Evolutionary conservation across 2,329 filamentous ascomycete species (phyloP), one percentile per base, ranked within the genome.

Genomic region (Hypoxylon sp.): DNA sequence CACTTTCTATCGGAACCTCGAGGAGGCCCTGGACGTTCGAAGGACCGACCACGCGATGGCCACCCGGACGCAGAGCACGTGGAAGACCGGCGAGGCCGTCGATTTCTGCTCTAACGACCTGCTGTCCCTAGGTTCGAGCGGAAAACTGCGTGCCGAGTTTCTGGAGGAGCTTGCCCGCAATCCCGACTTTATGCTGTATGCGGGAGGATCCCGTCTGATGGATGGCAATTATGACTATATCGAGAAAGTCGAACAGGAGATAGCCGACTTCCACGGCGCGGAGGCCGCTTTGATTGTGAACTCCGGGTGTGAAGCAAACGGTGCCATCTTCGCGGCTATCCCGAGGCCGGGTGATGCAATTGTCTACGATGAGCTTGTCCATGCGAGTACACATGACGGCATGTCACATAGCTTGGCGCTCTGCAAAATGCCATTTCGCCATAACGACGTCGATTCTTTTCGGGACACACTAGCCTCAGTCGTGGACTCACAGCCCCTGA

Each of bases 41-140:
- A 67, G 76, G 1, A 58, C 58, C 1, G 62, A 71, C 0, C 64
- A 71, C 59, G 66, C 54, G 6, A 67, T 73, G 26, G 57, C 68
- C 28, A 76, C 80, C 6, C 51, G 59, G 6, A 64, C 47, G 2
- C 55, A 59, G 44, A 56, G 51, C 34, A 57, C 56, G 11, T 68
- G 54, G 60, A 64, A 58, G 41, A 64, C 53, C 2, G 64, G 60
- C 1, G 43, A 67, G 2, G 68, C 56, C 73, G 61, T 59, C 72
- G 88, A 90, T 73, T 89, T 90, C 71, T 88, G 85, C 2, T 88
- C 86, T 48, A 89, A 89, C 74, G 87, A 90, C 72, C 88, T 89
- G 58, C 80, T 90, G 11, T 89, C 86, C 0, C 77, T 90, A 2
- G 83, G 81, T 1, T 81, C 77, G 0, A 84, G 80, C 8, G 69